Percentiles rank a stretch among this genome's conserved stretches.
These are phyloP conservation scores for Geoglossum cookeanum DNA, from an alignment of 2,329 filamentous ascomycete genomes.

Conservation along the genomic window DNA sequence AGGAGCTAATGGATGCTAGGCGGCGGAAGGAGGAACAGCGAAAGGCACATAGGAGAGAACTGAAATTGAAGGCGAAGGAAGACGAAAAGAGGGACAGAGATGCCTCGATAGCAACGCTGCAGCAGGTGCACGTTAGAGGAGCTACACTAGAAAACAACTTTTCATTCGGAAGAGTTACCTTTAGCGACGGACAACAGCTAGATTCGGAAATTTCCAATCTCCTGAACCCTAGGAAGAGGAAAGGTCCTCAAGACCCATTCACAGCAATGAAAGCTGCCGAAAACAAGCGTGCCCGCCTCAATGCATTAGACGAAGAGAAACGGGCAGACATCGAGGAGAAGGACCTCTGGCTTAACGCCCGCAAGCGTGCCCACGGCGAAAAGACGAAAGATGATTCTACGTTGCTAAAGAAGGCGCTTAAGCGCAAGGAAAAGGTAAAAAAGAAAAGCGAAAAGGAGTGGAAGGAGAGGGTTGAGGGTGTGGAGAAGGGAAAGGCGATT, in stretches of 20 bases:
- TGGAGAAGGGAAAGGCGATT: constrained; percentile 57
- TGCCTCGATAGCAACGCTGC: neutral
- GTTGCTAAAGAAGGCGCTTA: constrained; percentile 81
- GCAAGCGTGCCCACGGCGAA: constrained; percentile 75
- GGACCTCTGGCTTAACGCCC: constrained; percentile 81
- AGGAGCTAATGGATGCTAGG: constrained; percentile 80
- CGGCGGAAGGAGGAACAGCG: constrained; percentile 73
- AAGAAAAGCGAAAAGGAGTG: constrained; percentile 84
- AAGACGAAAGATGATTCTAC: constrained; percentile 73
- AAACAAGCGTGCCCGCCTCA: constrained; percentile 66
- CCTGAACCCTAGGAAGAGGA: constrained; percentile 51
- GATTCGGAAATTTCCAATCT: constrained; percentile 47
- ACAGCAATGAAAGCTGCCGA: constrained; percentile 73
- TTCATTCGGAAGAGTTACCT: constrained; percentile 79
- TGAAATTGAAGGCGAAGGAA: constrained; percentile 55
- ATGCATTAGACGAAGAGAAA: constrained; percentile 58
- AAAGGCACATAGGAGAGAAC: constrained; percentile 75
- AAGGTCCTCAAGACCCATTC: constrained; percentile 68
- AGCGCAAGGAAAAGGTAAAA: constrained; percentile 79
- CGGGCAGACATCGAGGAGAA: constrained; percentile 79
- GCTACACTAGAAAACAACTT: constrained; percentile 43
- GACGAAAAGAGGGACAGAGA: constrained; percentile 34
- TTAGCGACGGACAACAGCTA: constrained; percentile 65
- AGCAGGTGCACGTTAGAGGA: neutral
- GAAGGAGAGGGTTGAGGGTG: constrained; percentile 50